Percentiles rank a stretch among this genome's conserved stretches.
Conservation (phyloP, 148 eudicot species). For the Camellia lanceoleosa region DNA sequence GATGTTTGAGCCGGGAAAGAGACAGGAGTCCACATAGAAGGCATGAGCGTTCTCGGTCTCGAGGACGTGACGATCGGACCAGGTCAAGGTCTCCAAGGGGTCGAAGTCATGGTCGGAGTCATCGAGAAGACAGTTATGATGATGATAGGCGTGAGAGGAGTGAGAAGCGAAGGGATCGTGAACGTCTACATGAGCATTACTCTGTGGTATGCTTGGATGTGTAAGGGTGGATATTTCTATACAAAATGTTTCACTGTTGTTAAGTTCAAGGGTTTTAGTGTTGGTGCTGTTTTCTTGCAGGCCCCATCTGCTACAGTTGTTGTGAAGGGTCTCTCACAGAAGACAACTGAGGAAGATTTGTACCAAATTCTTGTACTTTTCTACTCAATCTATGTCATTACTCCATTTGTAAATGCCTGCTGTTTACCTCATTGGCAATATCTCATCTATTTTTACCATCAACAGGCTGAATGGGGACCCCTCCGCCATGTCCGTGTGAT, state of each 20-base stretch:
- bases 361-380: conserved; percentile 78
- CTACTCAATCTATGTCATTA: not conserved
- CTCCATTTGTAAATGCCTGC: conserved; percentile 3
- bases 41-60: conserved; percentile 73
- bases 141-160: conserved; percentile 60
- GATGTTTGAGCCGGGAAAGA: conserved; percentile 30
- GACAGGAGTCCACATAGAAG: conserved; percentile 72
- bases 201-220: conserved; percentile 45
- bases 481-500: conserved; percentile 90
- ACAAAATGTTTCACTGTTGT: conserved; percentile 1
- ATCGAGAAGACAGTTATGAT: conserved; percentile 82
- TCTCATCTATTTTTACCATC: conserved; percentile 11
- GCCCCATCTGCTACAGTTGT: conserved; percentile 93
- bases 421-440: not conserved
- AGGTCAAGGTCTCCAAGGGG: conserved; percentile 85
- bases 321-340: conserved; percentile 92
- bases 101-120: conserved; percentile 74
- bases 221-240: not conserved
- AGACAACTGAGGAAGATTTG: conserved; percentile 95
- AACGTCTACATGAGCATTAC: conserved; percentile 56
- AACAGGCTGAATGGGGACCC: conserved; percentile 99
- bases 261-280: conserved; percentile 5
- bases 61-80: conserved; percentile 63
- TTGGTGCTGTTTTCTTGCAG: conserved; percentile 33
- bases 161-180: conserved; percentile 81